These are phyloP conservation scores for Phytophthora boehmeriae DNA, from an alignment of 352 stramenopile genomes.

Conservation along the genomic window DNA sequence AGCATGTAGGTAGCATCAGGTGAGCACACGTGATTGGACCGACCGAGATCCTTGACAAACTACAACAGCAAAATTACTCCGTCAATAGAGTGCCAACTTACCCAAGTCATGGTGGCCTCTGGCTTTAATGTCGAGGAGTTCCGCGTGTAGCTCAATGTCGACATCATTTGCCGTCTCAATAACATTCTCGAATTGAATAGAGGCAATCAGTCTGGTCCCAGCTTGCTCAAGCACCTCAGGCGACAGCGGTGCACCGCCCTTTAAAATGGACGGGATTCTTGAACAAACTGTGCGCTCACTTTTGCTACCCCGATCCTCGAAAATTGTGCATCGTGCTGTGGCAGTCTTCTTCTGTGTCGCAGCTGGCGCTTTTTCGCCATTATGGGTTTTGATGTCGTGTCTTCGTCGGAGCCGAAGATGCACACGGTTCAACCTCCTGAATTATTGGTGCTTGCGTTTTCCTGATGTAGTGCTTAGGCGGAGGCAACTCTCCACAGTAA, in stretches of 20 bases:
- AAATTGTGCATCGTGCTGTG: constrained; percentile 42
- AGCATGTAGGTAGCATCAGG: neutral
- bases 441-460: constrained; percentile 75
- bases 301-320: constrained; percentile 32
- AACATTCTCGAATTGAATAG: constrained; percentile 45
- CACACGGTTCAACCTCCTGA: constrained; percentile 53
- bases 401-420: constrained; percentile 14
- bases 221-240: constrained; percentile 43
- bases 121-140: constrained; percentile 55
- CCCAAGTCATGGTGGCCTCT: constrained; percentile 54
- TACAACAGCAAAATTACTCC: neutral
- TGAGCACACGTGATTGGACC: neutral
- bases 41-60: too few relatives aligned
- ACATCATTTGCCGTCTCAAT: constrained; percentile 40
- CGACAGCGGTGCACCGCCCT: constrained; percentile 49
- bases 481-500: constrained; percentile 68
- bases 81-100: constrained; percentile 22
- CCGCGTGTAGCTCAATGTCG: constrained; percentile 53
- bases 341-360: constrained; percentile 29
- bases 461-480: constrained; percentile 80
- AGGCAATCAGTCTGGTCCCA: constrained; percentile 38
- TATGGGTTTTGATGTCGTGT: constrained; percentile 10
- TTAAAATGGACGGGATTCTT: constrained; percentile 38
- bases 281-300: constrained; percentile 29
- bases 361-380: constrained; percentile 5